These are phyloP conservation scores for Solanum phureja DNA, from an alignment of 257 asterid species.

Conservation along the genomic window DNA sequence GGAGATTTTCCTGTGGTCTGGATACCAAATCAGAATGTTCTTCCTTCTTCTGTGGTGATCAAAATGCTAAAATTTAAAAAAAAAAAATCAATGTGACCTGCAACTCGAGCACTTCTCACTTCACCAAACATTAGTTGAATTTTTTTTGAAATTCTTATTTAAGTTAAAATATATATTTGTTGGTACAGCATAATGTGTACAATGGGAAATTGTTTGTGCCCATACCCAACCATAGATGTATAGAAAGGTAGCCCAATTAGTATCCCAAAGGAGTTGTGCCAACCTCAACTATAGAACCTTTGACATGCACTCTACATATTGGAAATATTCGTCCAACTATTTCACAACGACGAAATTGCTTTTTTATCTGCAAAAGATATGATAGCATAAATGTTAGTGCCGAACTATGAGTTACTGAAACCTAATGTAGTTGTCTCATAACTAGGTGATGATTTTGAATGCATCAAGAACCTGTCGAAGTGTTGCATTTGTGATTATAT, in stretches of 20 bases:
- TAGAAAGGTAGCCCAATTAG: not conserved
- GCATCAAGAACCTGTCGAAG: slow-evolving; percentile 44
- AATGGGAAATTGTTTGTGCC: not conserved
- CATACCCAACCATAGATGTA: not conserved
- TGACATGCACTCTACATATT: slow-evolving; percentile 54
- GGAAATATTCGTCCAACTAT: slow-evolving; percentile 80
- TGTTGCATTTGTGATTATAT: slow-evolving; percentile 71
- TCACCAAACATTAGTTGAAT: not conserved
- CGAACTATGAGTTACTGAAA: not conserved
- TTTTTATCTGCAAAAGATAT: slow-evolving; percentile 37
- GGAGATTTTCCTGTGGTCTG: not conserved
- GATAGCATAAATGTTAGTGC: not conserved
- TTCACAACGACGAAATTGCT: slow-evolving; percentile 29
- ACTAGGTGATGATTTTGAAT: not conserved
- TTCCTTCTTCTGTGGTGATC: not conserved
- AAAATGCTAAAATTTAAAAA: not conserved
- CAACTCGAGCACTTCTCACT: not conserved
- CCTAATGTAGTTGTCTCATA: not conserved
- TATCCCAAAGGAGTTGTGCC: slow-evolving; percentile 8
- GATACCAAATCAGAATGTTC: not conserved
- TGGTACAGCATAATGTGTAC: not conserved
- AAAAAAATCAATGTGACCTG: not conserved
- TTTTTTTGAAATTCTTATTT: not conserved
- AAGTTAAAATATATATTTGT: not conserved
- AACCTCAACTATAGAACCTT: slow-evolving; percentile 71